These are phyloP conservation scores for Bullera alba DNA, from an alignment of 768 basidiomycete species.

Conservation along the genomic window DNA sequence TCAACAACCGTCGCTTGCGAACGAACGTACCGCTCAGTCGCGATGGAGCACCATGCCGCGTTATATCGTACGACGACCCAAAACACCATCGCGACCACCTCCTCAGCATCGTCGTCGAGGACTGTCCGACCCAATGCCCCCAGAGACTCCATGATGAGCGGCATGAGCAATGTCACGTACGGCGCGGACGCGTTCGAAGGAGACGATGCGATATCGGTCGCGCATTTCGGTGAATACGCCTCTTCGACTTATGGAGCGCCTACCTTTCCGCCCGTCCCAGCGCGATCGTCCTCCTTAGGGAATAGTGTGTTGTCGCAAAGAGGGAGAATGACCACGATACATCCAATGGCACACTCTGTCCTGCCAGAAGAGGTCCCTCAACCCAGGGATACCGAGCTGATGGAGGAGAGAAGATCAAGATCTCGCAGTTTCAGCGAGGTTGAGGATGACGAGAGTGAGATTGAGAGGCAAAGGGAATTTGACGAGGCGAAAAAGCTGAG, in stretches of 20 bases:
- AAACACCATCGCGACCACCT: neutral
- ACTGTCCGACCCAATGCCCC: neutral
- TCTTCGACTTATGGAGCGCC: neutral
- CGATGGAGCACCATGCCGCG: neutral
- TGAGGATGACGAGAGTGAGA: conserved; percentile 18
- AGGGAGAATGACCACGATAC: too few species aligned
- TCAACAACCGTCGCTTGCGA: too few species aligned
- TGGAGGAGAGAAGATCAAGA: neutral
- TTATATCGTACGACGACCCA: neutral
- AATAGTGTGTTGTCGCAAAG: too few species aligned
- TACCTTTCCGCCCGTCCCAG: neutral
- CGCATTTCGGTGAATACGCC: neutral
- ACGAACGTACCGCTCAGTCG: too few species aligned
- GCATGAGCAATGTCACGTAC: too few species aligned
- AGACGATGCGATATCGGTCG: neutral
- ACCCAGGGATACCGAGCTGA: neutral
- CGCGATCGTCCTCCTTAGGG: neutral
- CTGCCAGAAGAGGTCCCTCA: neutral
- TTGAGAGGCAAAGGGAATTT: conserved; percentile 7
- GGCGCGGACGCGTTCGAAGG: too few species aligned
- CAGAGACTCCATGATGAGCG: too few species aligned
- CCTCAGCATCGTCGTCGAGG: neutral
- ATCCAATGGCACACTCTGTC: neutral
- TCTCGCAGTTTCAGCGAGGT: neutral
- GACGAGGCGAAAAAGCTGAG: conserved; percentile 17